These are phyloP conservation scores for Kodamaea ohmeri DNA, from an alignment of 1,139 yeast species.

Conservation along the genomic window DNA sequence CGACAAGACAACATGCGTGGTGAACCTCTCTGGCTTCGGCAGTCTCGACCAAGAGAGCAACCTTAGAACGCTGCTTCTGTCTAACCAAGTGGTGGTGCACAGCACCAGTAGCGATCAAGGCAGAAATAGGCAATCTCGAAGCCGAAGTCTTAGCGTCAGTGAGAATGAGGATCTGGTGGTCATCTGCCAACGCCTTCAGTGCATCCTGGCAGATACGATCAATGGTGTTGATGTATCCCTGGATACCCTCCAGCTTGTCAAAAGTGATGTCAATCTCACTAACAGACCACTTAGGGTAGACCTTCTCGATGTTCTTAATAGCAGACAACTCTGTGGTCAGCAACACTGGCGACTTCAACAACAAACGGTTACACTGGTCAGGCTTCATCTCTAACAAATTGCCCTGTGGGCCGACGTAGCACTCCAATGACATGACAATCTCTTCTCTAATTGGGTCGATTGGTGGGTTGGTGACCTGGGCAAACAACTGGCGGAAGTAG, in stretches of 20 bases:
- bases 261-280: slow-evolving; percentile 88
- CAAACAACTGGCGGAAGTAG: slow-evolving; percentile 93
- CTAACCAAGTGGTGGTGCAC: slow-evolving; percentile 95
- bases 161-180: slow-evolving; percentile 70
- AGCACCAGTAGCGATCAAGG: slow-evolving; percentile 94
- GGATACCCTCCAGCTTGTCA: slow-evolving; percentile 73
- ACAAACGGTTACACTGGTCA: slow-evolving; percentile 83
- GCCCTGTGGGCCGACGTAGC: slow-evolving; percentile 97
- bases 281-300: slow-evolving; percentile 84
- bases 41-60: slow-evolving; percentile 85
- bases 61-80: slow-evolving; percentile 94
- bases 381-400: slow-evolving; percentile 91
- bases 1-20: slow-evolving; percentile 89
- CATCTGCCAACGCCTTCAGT: slow-evolving; percentile 75
- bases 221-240: slow-evolving; percentile 80
- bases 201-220: slow-evolving; percentile 89
- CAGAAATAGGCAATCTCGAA: slow-evolving; percentile 74
- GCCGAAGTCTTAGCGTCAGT: slow-evolving; percentile 66
- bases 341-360: slow-evolving; percentile 79
- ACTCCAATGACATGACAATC: slow-evolving; percentile 94
- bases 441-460: slow-evolving; percentile 97
- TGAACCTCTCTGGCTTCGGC: slow-evolving; percentile 98
- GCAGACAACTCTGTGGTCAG: slow-evolving; percentile 73
- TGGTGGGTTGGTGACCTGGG: slow-evolving; percentile 98
- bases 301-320: slow-evolving; percentile 64